A percentile compares a stretch with the other conserved stretches of the same genome.
Evolutionary conservation across 108 stramenopile genomes (phyloP).

Genomic region (Fragilaria radians): DNA sequence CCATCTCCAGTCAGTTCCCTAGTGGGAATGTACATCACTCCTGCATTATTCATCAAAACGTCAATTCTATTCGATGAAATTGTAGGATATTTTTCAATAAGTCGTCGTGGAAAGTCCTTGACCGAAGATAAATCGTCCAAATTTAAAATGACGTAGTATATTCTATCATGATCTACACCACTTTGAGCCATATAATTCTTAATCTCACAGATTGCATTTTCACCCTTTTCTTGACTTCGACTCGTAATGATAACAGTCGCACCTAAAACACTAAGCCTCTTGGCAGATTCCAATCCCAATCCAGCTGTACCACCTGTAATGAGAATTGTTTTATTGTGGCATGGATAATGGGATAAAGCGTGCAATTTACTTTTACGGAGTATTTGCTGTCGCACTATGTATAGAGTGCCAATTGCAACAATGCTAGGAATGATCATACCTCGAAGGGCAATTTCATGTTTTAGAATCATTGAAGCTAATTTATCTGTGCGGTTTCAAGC

Average conservation of each 20-base stretch:
- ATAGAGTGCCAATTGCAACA: too few species aligned
- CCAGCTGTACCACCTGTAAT: slow-evolving; percentile 71
- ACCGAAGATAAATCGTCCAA: slow-evolving; percentile 39
- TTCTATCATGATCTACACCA: slow-evolving; percentile 17
- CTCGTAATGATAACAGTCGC: slow-evolving; percentile 64
- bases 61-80: slow-evolving; percentile 45
- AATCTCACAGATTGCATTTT: slow-evolving; percentile 31
- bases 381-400: too few species aligned
- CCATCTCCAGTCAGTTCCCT: slow-evolving; percentile 47
- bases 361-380: too few species aligned
- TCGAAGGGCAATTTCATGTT: too few species aligned
- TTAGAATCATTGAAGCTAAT: too few species aligned
- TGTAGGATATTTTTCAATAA: background rate
- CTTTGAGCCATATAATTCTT: slow-evolving; percentile 21
- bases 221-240: slow-evolving; percentile 34
- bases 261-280: slow-evolving; percentile 51
- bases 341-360: too few species aligned
- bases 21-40: slow-evolving; percentile 55
- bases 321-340: too few species aligned
- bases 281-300: slow-evolving; percentile 65
- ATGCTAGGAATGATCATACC: too few species aligned
- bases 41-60: slow-evolving; percentile 77
- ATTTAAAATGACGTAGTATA: slow-evolving; percentile 20
- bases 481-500: too few species aligned
- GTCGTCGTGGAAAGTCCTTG: slow-evolving; percentile 20